These are phyloP conservation scores for Ogataea nitratoaversa DNA, from an alignment of 805 yeast species.

Conservation along the genomic window DNA sequence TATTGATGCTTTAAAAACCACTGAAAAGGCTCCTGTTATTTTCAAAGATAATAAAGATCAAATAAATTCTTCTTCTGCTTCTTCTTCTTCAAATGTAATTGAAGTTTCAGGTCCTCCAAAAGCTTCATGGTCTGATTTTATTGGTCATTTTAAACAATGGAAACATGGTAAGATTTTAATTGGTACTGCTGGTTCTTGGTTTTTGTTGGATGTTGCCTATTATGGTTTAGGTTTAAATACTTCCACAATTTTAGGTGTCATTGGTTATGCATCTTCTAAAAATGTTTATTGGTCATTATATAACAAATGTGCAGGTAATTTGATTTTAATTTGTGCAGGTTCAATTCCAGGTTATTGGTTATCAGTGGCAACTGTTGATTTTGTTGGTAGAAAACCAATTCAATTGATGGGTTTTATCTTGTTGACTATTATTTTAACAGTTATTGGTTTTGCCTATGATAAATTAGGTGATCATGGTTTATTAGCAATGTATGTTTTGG, in stretches of 20 bases:
- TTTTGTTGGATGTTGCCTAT: constrained; percentile 83
- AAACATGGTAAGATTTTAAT: constrained; percentile 75
- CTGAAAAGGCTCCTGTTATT: too few species aligned
- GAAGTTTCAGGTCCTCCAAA: constrained; percentile 58
- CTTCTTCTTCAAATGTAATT: constrained; percentile 26
- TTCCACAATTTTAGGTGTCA: constrained; percentile 72
- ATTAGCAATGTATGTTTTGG: constrained; percentile 71
- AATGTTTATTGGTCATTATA: constrained; percentile 69
- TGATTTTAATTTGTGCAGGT: constrained; percentile 92
- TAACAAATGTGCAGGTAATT: constrained; percentile 85
- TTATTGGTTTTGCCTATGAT: constrained; percentile 81
- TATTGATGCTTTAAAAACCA: constrained; percentile 40
- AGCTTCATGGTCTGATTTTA: constrained; percentile 76
- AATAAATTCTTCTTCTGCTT: neutral
- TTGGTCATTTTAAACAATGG: constrained; percentile 76
- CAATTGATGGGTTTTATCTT: constrained; percentile 73
- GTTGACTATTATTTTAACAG: constrained; percentile 69
- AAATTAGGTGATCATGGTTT: constrained; percentile 61
- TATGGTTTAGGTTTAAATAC: constrained; percentile 86
- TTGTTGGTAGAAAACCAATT: constrained; percentile 78
- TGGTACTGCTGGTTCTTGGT: constrained; percentile 93
- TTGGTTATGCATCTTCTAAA: constrained; percentile 72
- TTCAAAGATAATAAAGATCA: neutral
- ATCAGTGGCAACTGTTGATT: constrained; percentile 74
- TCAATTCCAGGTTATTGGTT: constrained; percentile 93